These are phyloP conservation scores for Sporobolomyces pararoseus DNA, from an alignment of 768 basidiomycete species.

Conservation along the genomic window DNA sequence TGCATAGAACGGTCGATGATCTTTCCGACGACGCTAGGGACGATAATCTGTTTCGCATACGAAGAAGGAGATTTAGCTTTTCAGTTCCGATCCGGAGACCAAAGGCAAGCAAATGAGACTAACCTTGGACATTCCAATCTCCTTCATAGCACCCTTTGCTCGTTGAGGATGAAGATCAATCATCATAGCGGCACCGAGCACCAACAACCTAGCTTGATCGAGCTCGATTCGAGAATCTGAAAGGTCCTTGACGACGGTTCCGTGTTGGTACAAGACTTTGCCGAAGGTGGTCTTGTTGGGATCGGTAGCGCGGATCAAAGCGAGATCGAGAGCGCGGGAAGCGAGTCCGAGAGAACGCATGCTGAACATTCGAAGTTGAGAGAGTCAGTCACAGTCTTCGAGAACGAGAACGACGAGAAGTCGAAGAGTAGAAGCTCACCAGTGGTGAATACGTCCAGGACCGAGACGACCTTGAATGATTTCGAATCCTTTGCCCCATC, in stretches of 20 bases:
- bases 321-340: constrained; percentile 72
- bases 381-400: not conserved
- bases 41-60: constrained; percentile 94
- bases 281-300: constrained; percentile 88
- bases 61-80: not conserved
- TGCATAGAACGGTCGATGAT: constrained; percentile 97
- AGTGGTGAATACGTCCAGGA: constrained; percentile 46
- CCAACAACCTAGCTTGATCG: constrained; percentile 78
- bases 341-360: constrained; percentile 95
- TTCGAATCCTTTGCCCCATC: constrained; percentile 95
- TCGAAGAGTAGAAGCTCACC: constrained; percentile 24
- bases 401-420: no score
- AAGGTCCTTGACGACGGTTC: constrained; percentile 81
- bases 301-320: constrained; percentile 90
- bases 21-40: constrained; percentile 79
- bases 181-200: constrained; percentile 75
- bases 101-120: not conserved
- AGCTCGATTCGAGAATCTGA: constrained; percentile 90
- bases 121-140: constrained; percentile 96
- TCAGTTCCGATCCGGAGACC: not conserved
- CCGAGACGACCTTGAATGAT: constrained; percentile 95
- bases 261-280: constrained; percentile 84
- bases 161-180: constrained; percentile 77
- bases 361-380: constrained; percentile 57
- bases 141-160: constrained; percentile 92